Conservation (phyloP, 1,284 basidiomycete species). For the Trichosporon sp. region DNA sequence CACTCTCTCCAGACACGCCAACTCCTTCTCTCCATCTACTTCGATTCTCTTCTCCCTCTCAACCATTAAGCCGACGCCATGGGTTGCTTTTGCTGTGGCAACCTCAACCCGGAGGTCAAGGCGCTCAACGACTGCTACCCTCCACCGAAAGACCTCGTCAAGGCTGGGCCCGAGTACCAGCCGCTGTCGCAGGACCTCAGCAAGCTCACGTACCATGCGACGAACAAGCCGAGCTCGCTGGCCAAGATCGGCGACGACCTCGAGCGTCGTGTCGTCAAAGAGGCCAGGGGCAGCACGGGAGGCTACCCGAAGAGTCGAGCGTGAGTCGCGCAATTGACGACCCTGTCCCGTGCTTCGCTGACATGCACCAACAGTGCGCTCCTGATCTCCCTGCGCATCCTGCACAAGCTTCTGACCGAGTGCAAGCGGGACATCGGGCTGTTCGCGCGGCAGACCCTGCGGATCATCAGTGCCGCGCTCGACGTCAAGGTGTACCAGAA, state of each 20-base stretch:
- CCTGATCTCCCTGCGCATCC: constrained; percentile 79
- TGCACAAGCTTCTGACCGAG: constrained; percentile 79
- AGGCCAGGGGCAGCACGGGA: constrained; percentile 63
- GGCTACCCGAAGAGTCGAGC: constrained; percentile 74
- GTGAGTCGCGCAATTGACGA: constrained; percentile 55
- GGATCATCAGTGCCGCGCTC: constrained; percentile 66
- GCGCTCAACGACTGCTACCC: constrained; percentile 91
- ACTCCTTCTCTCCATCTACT: background rate
- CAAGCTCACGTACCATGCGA: constrained; percentile 85
- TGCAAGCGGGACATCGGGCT: constrained; percentile 81
- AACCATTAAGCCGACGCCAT: constrained; percentile 13
- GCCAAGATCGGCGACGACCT: constrained; percentile 79
- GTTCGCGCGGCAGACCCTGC: constrained; percentile 71
- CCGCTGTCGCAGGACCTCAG: constrained; percentile 88
- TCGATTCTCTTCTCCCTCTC: no score
- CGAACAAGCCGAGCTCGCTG: constrained; percentile 83
- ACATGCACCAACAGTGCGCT: constrained; percentile 58
- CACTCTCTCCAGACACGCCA: background rate
- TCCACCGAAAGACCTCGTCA: constrained; percentile 67
- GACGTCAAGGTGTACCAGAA: constrained; percentile 54
- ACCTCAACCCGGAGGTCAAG: constrained; percentile 34
- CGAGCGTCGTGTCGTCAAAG: constrained; percentile 67
- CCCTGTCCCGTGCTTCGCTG: background rate
- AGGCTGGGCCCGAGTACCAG: constrained; percentile 63
- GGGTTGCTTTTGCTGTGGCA: constrained; percentile 35